phyloP scores from a whole-genome alignment of 2,329 filamentous ascomycete species.

The Venturiaceae sp. region DNA sequence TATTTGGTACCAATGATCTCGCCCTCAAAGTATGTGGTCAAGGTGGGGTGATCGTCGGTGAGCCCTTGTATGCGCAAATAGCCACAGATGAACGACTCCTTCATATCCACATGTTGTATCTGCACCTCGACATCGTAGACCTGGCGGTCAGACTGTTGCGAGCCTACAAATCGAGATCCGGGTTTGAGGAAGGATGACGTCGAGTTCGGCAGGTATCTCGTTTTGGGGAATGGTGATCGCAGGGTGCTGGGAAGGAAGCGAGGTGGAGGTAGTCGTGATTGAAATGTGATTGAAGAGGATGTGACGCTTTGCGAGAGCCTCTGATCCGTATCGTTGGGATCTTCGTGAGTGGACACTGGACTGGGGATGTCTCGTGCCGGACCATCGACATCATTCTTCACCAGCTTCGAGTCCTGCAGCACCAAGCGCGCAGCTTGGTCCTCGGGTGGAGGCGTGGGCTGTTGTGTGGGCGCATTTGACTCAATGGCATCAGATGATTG shows the following conservation, averaged over 20 bases:
- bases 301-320: slow-evolving; percentile 7
- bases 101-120: slow-evolving; percentile 91
- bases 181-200: slow-evolving; percentile 79
- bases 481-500: neutral
- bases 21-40: slow-evolving; percentile 96
- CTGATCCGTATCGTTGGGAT: slow-evolving; percentile 4
- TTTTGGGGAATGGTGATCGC: slow-evolving; percentile 7
- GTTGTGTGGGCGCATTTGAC: neutral
- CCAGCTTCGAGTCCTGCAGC: neutral
- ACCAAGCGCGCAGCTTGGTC: neutral
- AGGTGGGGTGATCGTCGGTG: slow-evolving; percentile 90
- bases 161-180: slow-evolving; percentile 81
- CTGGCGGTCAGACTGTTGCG: slow-evolving; percentile 86
- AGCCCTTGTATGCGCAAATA: slow-evolving; percentile 93
- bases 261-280: neutral
- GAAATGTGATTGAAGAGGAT: neutral
- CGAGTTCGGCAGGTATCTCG: slow-evolving; percentile 56
- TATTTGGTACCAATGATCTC: slow-evolving; percentile 96
- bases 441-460: slow-evolving; percentile 4
- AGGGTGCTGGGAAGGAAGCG: neutral
- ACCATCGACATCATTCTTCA: slow-evolving; percentile 2
- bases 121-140: slow-evolving; percentile 94
- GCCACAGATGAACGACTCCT: slow-evolving; percentile 87
- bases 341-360: slow-evolving; percentile 7
- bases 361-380: slow-evolving; percentile 9